Percentiles rank a stretch among this genome's conserved stretches.
phyloP scores from a whole-genome alignment of 202 grass and related monocot genomes.

The Zizania palustris region DNA sequence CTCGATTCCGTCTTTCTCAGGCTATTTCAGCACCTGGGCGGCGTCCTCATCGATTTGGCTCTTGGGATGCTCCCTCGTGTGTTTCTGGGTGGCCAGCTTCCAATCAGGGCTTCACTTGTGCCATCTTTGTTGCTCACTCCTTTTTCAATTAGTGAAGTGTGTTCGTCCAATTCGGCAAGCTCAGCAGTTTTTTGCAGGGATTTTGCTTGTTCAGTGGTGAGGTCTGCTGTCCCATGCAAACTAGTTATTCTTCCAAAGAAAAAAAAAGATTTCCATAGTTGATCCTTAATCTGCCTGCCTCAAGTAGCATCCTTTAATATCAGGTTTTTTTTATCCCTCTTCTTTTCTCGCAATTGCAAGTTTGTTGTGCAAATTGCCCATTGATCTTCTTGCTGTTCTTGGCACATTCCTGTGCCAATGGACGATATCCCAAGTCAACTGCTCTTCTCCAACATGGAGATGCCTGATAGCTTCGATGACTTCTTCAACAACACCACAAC shows the following conservation, averaged over 20 bases:
- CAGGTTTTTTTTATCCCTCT: conserved; percentile 33
- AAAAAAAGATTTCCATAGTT: background rate
- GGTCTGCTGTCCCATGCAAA: conserved; percentile 22
- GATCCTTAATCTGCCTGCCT: background rate
- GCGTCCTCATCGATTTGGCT: conserved; percentile 29
- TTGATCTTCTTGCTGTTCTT: conserved; percentile 37
- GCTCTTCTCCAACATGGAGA: conserved; percentile 63
- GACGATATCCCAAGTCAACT: conserved; percentile 65
- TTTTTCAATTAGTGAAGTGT: background rate
- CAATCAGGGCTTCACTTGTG: background rate
- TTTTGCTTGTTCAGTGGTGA: conserved; percentile 16
- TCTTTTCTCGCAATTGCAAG: conserved; percentile 9
- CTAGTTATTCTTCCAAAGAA: background rate
- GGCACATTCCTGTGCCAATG: conserved; percentile 53
- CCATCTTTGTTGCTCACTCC: background rate
- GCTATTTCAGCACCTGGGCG: conserved; percentile 14
- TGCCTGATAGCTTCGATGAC: conserved; percentile 62
- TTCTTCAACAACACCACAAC: conserved; percentile 54
- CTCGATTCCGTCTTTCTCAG: conserved; percentile 37
- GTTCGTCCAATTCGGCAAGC: conserved; percentile 11
- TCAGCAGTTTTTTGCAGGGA: conserved; percentile 6
- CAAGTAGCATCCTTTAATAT: background rate
- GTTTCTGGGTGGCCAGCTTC: background rate
- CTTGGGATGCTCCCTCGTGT: conserved; percentile 17
- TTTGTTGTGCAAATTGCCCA: conserved; percentile 36